A percentile compares a stretch with the other conserved stretches of the same genome.
Evolutionary conservation across 2,329 filamentous ascomycete genomes (phyloP).

Genomic region (Clarireedia hainanense): DNA sequence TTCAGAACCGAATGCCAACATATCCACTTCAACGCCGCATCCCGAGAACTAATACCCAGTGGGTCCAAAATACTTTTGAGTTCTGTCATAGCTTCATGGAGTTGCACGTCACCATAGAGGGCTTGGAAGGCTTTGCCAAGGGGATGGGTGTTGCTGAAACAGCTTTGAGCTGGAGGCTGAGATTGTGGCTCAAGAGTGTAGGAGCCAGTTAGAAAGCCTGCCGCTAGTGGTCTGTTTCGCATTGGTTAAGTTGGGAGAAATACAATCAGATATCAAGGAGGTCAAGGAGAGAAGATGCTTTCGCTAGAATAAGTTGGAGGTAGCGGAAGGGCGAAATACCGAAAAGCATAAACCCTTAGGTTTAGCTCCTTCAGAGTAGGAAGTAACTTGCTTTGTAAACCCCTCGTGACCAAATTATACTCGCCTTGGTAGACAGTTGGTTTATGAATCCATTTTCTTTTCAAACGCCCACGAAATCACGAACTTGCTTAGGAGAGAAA

Average conservation of each 20-base stretch:
- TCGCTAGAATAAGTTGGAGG: too few species aligned
- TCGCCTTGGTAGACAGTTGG: conserved; percentile 27
- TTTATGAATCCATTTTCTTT: conserved; percentile 10
- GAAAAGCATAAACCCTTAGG: not conserved
- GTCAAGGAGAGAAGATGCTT: not conserved
- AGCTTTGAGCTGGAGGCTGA: too few species aligned
- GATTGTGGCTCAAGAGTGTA: too few species aligned
- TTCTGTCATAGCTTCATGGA: not conserved
- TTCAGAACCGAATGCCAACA: not conserved
- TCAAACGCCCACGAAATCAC: not conserved
- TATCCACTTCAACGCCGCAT: not conserved
- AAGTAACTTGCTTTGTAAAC: not conserved
- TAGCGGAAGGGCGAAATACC: not conserved
- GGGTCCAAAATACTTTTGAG: not conserved
- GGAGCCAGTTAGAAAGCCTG: too few species aligned
- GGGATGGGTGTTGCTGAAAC: not conserved
- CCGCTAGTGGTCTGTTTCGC: too few species aligned
- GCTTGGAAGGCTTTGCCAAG: not conserved
- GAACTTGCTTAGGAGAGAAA: not conserved
- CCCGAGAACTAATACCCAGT: not conserved
- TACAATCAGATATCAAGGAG: not conserved
- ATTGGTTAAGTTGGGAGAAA: too few species aligned
- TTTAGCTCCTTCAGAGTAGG: not conserved
- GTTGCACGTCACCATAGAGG: not conserved
- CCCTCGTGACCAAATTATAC: conserved; percentile 18